Evolutionary conservation across 2,329 filamentous ascomycete genomes (phyloP), one percentile per base, ranked within the genome.

Genomic region (Beauveria caledonica): DNA sequence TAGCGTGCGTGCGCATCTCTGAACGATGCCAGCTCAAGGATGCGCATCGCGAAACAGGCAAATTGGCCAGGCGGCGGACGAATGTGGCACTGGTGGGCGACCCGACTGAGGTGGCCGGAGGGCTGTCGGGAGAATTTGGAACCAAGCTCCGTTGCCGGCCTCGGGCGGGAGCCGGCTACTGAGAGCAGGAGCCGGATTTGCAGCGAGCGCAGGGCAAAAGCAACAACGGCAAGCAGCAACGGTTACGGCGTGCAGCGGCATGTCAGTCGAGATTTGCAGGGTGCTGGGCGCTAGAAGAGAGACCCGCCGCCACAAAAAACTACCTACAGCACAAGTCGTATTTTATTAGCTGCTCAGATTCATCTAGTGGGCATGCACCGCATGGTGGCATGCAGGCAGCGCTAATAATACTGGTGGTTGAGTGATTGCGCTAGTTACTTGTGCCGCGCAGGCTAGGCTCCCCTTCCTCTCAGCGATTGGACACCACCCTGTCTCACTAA

Each of bases 101-200:
- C 29, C 29, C 11, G 29, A 33, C 10, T 33, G 29, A 33, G 29
- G 29, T 33, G 29, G 29, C 29, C 17, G 48, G 46, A 33, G 27
- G 8, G 23, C 44, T 40, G 3, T 58, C 45, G 45, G 55, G 45
- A 58, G 33, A 49, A 50, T 50, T 49, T 58, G 46, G 55, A 50
- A 17, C 13, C 15, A 42, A 23, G 42, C 46, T 50, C 55, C 46
- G 55, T 40, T 49, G 55, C 55, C 55, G 55, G 55, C 55, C 29
- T 58, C 55, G 55, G 55, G 7, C 21, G 33, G 36, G 21, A 15
- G 23, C 55, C 55, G 55, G 55, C 55, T 58, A 58, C 23, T 58
- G 55, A 27, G 33, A 13, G 33, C 33, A 36, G 33, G 11, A 36
- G 33, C 33, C 33, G 33, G 11, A 6, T 36, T 36, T 15, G 11